Evolutionary conservation across 2,329 filamentous ascomycete species (phyloP), one percentile per base, ranked within the genome.

Genomic region (Leptographium radiaticola): DNA sequence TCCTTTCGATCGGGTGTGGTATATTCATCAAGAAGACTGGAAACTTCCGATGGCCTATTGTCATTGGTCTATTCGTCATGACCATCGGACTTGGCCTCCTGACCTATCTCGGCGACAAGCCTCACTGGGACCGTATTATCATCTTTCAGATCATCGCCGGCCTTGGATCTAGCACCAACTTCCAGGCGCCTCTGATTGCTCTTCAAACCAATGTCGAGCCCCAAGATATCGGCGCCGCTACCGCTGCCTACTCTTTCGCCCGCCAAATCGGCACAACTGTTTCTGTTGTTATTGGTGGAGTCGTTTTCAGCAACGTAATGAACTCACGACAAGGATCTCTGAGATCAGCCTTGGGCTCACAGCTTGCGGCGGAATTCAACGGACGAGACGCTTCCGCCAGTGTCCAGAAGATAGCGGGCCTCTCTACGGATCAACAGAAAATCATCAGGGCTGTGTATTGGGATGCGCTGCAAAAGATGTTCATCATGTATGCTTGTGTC

Each of bases 191-290:
- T 0, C 65, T 82, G 25, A 72, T 83, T 34, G 76, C 77, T 1
- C 70, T 85, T 9, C 82, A 86, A 58, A 71, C 75, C 6, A 74
- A 73, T 25, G 75, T 84, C 34, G 70, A 72, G 10, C 72, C 73
- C 3, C 63, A 68, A 7, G 79, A 84, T 54, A 77, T 80, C 48
- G 77, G 77, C 2, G 73, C 76, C 2, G 79, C 76, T 16, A 81
- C 78, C 0, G 72, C 79, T 0, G 75, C 77, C 8, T 79, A 80
- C 60, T 66, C 70, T 6, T 81, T 81, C 61, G 62, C 76, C 39
- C 71, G 78, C 20, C 73, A 74, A 57, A 65, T 81, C 11, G 52
- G 43, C 36, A 53, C 34, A 15, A 40, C 43, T 33, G 18, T 48
- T 7, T 48, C 52, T 7, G 31, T 53, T 45, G 52, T 53, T 4